Evolutionary conservation across 495 filamentous ascomycete genomes (phyloP).

Genomic region (Coniosporium apollinis): DNA sequence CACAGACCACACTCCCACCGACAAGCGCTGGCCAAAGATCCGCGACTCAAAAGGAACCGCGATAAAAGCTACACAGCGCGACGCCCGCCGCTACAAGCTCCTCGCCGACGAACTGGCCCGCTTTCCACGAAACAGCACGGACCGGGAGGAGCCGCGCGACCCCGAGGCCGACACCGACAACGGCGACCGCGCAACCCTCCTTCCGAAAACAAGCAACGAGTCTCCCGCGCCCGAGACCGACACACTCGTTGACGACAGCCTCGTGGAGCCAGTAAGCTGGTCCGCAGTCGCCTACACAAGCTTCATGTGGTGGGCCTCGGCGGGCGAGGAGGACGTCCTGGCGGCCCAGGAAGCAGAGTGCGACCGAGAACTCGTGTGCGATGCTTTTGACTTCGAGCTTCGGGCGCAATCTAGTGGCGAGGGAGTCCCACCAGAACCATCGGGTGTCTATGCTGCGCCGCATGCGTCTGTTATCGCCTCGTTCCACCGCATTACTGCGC

Average conservation of each 20-base stretch:
- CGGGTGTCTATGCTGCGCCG: neutral
- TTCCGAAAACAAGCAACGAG: constrained; percentile 7
- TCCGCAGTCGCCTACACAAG: constrained; percentile 71
- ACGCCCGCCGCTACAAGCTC: constrained; percentile 60
- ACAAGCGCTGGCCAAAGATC: constrained; percentile 61
- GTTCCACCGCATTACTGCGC: constrained; percentile 72
- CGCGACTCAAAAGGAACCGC: constrained; percentile 38
- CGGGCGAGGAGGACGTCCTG: constrained; percentile 52
- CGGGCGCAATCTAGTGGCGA: constrained; percentile 19
- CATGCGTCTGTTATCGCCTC: constrained; percentile 61
- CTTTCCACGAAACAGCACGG: constrained; percentile 20
- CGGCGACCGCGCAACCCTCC: constrained; percentile 15
- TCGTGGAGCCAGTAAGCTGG: constrained; percentile 76
- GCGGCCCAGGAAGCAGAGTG: constrained; percentile 20
- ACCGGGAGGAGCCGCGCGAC: constrained; percentile 11
- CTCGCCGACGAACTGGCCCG: constrained; percentile 51
- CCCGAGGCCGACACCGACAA: constrained; percentile 10
- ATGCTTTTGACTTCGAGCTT: too few species aligned
- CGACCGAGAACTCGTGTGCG: constrained; percentile 18
- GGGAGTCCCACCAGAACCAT: neutral
- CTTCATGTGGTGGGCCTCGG: constrained; percentile 98
- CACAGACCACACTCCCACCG: constrained; percentile 36
- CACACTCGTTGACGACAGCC: constrained; percentile 22
- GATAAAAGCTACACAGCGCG: constrained; percentile 82
- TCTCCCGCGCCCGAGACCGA: constrained; percentile 1